Percentiles rank a stretch among this genome's conserved stretches.
These are phyloP conservation scores for Fusarium oxysporum DNA, from an alignment of 2,329 filamentous ascomycete species.

Conservation along the genomic window DNA sequence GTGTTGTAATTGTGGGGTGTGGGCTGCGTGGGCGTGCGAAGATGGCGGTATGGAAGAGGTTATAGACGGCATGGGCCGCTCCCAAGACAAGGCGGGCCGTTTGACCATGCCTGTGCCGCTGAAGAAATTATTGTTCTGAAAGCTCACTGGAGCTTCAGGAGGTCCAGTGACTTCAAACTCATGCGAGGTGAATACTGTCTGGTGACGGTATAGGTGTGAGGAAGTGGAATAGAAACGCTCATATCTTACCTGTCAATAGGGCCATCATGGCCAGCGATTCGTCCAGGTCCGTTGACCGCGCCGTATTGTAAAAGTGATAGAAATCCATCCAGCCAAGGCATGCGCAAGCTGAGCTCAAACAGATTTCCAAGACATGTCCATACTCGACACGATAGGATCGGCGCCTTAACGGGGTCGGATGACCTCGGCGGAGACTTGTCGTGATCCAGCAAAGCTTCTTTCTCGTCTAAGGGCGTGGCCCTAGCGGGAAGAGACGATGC, in stretches of 20 bases:
- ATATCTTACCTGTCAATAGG: conserved; percentile 87
- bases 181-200: conserved; percentile 58
- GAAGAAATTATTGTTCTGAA: conserved; percentile 39
- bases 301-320: conserved; percentile 82
- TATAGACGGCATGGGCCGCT: conserved; percentile 34
- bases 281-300: conserved; percentile 78
- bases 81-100: conserved; percentile 33
- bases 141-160: conserved; percentile 53
- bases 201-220: conserved; percentile 30
- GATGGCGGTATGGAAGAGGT: conserved; percentile 13
- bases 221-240: conserved; percentile 48
- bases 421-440: conserved; percentile 40
- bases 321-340: conserved; percentile 89
- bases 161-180: conserved; percentile 59
- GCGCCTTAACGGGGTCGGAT: conserved; percentile 58
- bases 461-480: conserved; percentile 44
- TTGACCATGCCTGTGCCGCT: conserved; percentile 28
- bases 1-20: conserved; percentile 16
- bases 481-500: conserved; percentile 75
- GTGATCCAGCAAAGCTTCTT: conserved; percentile 31
- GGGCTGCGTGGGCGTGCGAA: conserved; percentile 26
- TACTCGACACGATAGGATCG: conserved; percentile 80
- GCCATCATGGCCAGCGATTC: conserved; percentile 78
- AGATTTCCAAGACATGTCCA: conserved; percentile 81
- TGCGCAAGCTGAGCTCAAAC: conserved; percentile 79